Evolutionary conservation across 805 yeast genomes (phyloP).

Genomic region (Lachancea sp.): DNA sequence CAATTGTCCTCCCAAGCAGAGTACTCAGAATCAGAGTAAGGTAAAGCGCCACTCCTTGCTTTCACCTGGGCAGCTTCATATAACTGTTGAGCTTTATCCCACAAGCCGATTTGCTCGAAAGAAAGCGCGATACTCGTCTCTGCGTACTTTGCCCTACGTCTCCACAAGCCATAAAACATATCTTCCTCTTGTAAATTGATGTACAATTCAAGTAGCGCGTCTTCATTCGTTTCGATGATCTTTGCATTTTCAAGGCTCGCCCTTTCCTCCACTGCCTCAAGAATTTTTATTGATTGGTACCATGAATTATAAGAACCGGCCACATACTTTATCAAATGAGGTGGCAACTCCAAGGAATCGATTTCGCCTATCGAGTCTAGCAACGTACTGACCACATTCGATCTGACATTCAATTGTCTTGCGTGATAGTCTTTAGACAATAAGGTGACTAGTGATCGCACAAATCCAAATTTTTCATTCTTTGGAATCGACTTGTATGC

Average conservation of each 20-base stretch:
- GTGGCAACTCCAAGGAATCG: constrained; percentile 75
- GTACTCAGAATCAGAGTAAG: constrained; percentile 92
- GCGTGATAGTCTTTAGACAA: constrained; percentile 87
- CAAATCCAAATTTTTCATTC: constrained; percentile 76
- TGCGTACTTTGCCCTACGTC: constrained; percentile 88
- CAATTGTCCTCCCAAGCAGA: constrained; percentile 98
- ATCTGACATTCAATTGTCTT: constrained; percentile 80
- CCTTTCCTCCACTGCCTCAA: constrained; percentile 60
- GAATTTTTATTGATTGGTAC: constrained; percentile 79
- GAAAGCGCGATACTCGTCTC: constrained; percentile 92
- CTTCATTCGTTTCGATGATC: constrained; percentile 78
- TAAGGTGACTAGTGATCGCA: constrained; percentile 71
- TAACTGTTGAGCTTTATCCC: constrained; percentile 89
- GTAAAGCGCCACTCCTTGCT: constrained; percentile 90
- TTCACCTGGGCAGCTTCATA: constrained; percentile 96
- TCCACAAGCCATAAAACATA: constrained; percentile 96
- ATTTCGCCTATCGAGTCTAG: constrained; percentile 78
- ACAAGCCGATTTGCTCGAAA: constrained; percentile 88
- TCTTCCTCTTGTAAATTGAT: constrained; percentile 88
- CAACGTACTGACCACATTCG: constrained; percentile 79
- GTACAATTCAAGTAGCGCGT: constrained; percentile 85
- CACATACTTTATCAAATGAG: constrained; percentile 83
- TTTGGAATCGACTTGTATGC: constrained; percentile 69
- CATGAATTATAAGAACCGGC: constrained; percentile 86
- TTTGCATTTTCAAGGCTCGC: constrained; percentile 63